These are phyloP conservation scores for Dactylellina haptotyla DNA, from an alignment of 2,329 filamentous ascomycete species.

Conservation along the genomic window DNA sequence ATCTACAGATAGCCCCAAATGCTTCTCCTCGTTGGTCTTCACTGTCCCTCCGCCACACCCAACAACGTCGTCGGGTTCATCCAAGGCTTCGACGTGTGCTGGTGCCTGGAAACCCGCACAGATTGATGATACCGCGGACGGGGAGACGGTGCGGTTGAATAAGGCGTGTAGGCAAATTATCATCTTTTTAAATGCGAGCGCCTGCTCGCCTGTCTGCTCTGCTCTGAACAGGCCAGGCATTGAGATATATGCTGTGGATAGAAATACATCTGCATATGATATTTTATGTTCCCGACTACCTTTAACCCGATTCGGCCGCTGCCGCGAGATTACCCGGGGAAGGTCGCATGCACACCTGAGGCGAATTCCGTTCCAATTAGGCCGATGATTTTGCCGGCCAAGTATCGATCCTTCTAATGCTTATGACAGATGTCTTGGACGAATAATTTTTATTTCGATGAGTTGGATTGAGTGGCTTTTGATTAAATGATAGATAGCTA, in stretches of 20 bases:
- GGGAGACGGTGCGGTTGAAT: conserved; percentile 24
- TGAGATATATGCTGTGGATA: conserved; percentile 31
- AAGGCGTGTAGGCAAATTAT: conserved; percentile 14
- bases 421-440: too few species aligned
- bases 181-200: conserved; percentile 23
- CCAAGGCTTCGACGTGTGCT: conserved; percentile 22
- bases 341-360: conserved; percentile 15
- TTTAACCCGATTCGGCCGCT: too few species aligned
- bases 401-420: conserved; percentile 12
- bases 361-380: conserved; percentile 30
- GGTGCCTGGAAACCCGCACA: conserved; percentile 28
- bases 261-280: conserved; percentile 22
- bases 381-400: conserved; percentile 33
- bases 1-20: conserved; percentile 24
- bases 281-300: too few species aligned
- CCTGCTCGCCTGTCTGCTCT: conserved; percentile 17
- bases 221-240: conserved; percentile 22
- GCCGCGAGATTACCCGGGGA: too few species aligned
- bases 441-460: too few species aligned
- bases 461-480: too few species aligned
- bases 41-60: conserved; percentile 22
- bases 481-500: too few species aligned
- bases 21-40: conserved; percentile 21
- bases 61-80: conserved; percentile 24
- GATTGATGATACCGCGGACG: conserved; percentile 24